Conservation (phyloP, 2,329 filamentous ascomycete species). For the Exophiala sp. region DNA sequence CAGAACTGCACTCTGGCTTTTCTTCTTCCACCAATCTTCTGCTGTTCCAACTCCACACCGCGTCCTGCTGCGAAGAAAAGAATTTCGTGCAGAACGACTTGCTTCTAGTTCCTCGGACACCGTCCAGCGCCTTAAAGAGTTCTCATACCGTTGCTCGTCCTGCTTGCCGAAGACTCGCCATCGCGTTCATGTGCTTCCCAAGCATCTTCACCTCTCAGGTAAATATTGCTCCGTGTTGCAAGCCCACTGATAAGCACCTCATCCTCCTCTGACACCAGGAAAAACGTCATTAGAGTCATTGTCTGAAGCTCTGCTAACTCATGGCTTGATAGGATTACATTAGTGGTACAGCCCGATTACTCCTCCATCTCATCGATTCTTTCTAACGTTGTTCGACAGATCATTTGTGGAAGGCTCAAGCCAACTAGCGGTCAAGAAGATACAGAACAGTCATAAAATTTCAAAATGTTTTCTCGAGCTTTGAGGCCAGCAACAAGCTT, state of each 20-base stretch:
- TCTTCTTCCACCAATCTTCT: conserved; percentile 14
- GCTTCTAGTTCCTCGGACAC: conserved; percentile 10
- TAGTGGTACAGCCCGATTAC: conserved; percentile 47
- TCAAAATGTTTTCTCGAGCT: conserved; percentile 51
- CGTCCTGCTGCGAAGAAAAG: conserved; percentile 9
- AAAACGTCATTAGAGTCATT: conserved; percentile 17
- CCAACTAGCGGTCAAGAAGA: conserved; percentile 47
- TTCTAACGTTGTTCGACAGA: conserved; percentile 39
- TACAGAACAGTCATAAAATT: conserved; percentile 29
- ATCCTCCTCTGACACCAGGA: conserved; percentile 18
- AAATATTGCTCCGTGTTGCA: conserved; percentile 36
- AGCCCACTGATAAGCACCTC: conserved; percentile 20
- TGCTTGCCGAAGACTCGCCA: conserved; percentile 12
- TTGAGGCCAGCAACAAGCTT: conserved; percentile 48
- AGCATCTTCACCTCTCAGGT: conserved; percentile 85
- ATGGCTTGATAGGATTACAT: conserved; percentile 53
- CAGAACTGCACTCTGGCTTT: neutral
- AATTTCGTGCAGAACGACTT: conserved; percentile 16
- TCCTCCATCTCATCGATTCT: conserved; percentile 4
- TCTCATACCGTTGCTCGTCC: conserved; percentile 5
- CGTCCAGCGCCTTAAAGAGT: conserved; percentile 9
- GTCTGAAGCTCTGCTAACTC: conserved; percentile 32
- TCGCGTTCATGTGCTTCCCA: conserved; percentile 60
- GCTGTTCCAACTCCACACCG: conserved; percentile 14
- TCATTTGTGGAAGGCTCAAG: conserved; percentile 63